Evolutionary conservation across 2,329 filamentous ascomycete species (phyloP), one percentile per base, ranked within the genome.

Genomic region (Aspergillaceae sp.): DNA sequence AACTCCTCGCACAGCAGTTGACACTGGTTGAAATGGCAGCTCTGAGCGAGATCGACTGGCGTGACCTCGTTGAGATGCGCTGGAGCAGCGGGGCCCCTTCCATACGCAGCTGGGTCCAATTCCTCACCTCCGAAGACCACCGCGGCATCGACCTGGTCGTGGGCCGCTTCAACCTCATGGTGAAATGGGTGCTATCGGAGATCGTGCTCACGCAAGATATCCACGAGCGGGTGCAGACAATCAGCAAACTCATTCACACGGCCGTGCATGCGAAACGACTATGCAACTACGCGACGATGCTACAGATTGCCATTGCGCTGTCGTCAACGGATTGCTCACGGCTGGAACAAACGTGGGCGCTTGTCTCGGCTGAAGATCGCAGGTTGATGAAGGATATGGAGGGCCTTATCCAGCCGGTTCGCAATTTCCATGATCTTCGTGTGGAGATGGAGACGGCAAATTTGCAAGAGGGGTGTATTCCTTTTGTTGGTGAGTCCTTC

Each of bases 21-120:
- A 83, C 79, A 1, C 67, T 84, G 49, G 74, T 84, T 38, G 80
- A 84, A 56, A 80, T 82, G 61, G 80, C 81, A 44, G 80, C 80
- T 1, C 62, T 84, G 28, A 79, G 79, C 49, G 80, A 83, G 54
- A 75, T 84, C 45, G 79, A 83, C 55, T 84, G 80, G 80, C 78
- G 76, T 54, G 80, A 83, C 51, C 65, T 84, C 29, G 78, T 84
- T 43, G 77, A 81, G 43, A 75, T 83, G 66, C 75, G 72, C 50
- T 83, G 79, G 79, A 77, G 75, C 55, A 78, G 74, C 46, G 72
- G 71, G 3, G 73, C 75, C 3, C 72, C 73, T 5, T 64, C 68
- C 26, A 71, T 75, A 11, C 64, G 71, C 10, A 76, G 79, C 55
- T 84, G 80, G 80, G 79, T 81, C 3, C 73, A 79, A 43, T 83